Conservation (phyloP, 1,284 basidiomycete genomes). For the Apiotrichum laibachii region DNA sequence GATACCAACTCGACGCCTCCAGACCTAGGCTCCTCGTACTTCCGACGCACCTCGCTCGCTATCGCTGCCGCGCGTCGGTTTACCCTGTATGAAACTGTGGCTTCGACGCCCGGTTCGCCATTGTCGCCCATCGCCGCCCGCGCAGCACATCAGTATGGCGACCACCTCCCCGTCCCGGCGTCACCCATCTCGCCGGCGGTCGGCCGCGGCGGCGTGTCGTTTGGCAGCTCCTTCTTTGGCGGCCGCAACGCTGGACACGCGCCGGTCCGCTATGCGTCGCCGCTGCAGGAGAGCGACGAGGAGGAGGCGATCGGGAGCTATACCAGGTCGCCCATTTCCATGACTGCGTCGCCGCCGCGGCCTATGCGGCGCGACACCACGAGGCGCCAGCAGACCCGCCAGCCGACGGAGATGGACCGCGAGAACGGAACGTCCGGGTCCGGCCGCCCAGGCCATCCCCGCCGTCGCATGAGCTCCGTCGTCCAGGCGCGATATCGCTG, state of each 20-base stretch:
- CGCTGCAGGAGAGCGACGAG: slow-evolving; percentile 1
- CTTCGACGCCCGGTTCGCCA: neutral
- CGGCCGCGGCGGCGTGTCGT: no score
- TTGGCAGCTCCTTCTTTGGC: neutral
- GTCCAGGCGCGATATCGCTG: slow-evolving; percentile 30
- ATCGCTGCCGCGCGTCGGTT: slow-evolving; percentile 23
- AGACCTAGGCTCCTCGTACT: neutral
- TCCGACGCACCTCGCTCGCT: slow-evolving; percentile 21
- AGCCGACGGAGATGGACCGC: neutral
- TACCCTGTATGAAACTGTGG: slow-evolving; percentile 9
- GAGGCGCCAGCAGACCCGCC: neutral
- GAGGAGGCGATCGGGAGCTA: neutral
- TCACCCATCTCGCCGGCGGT: no score
- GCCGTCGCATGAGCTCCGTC: neutral
- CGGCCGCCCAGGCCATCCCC: neutral
- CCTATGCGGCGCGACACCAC: neutral
- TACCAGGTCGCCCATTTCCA: no score
- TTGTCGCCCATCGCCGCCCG: slow-evolving; percentile 1
- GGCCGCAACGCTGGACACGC: no score
- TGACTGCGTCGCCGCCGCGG: neutral
- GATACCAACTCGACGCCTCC: no score
- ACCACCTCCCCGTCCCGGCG: neutral
- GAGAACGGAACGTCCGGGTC: neutral
- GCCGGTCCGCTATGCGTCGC: neutral
- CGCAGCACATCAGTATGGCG: neutral